These are phyloP conservation scores for Acrocalymma vagum DNA, from an alignment of 2,329 filamentous ascomycete species.

Conservation along the genomic window DNA sequence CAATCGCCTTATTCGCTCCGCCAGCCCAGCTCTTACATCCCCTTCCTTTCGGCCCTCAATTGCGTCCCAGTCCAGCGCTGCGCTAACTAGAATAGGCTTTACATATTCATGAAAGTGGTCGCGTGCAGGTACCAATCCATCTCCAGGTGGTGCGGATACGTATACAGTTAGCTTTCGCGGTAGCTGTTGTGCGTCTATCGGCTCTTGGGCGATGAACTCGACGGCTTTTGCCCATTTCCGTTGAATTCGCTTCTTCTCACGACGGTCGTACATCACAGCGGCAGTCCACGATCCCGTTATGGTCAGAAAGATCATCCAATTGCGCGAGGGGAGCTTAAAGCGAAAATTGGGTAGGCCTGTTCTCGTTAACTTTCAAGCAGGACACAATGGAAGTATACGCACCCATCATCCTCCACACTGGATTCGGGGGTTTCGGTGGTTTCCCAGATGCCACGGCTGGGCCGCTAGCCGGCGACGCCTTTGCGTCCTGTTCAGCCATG, in stretches of 20 bases:
- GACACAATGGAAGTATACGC: constrained; percentile 9
- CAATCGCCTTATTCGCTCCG: constrained; percentile 79
- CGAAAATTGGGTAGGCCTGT: constrained; percentile 84
- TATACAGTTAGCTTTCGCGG: constrained; percentile 87
- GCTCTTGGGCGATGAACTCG: constrained; percentile 81
- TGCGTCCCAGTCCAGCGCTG: constrained; percentile 94
- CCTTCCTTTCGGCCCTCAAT: constrained; percentile 91
- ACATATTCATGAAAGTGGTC: constrained; percentile 97
- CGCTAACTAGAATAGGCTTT: constrained; percentile 89
- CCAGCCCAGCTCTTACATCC: constrained; percentile 87
- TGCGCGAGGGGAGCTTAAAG: constrained; percentile 87
- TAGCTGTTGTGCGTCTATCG: constrained; percentile 75
- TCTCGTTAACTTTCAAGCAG: constrained; percentile 19
- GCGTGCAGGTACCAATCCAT: constrained; percentile 83
- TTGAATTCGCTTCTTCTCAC: constrained; percentile 85
- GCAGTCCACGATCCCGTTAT: constrained; percentile 79
- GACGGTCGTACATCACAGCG: constrained; percentile 89
- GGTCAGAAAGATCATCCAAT: constrained; percentile 95
- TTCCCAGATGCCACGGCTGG: constrained; percentile 31
- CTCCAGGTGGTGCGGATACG: constrained; percentile 84
- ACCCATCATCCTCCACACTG: constrained; percentile 52
- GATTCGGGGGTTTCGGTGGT: constrained; percentile 44
- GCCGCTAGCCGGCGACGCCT: constrained; percentile 31
- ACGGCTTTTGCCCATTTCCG: constrained; percentile 88
- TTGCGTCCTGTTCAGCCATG: constrained; percentile 43